Evolutionary conservation across 169 alveolate genomes (phyloP).

Genomic region (Besnoitia besnoiti): DNA sequence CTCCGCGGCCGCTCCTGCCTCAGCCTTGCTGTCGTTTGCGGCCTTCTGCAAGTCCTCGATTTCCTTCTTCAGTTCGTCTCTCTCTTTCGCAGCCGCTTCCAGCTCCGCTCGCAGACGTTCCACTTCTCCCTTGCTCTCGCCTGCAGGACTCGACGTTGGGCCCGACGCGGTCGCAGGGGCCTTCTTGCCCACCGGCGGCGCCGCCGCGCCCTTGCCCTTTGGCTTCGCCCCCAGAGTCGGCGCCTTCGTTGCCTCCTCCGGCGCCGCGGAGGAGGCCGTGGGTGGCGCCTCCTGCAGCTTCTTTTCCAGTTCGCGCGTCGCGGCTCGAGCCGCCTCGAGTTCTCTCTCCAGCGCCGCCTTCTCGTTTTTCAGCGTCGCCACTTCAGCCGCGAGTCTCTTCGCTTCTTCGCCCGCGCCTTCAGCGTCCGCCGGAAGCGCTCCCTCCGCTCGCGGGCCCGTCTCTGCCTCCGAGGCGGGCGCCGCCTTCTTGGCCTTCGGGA

Average conservation of each 20-base stretch:
- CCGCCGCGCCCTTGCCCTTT: background rate
- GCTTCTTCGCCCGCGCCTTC: background rate
- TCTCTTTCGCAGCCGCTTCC: too few relatives aligned
- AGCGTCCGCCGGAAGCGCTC: too few relatives aligned
- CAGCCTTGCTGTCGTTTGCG: too few relatives aligned
- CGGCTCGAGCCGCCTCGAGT: background rate
- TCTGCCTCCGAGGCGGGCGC: background rate
- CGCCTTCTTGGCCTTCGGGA: background rate
- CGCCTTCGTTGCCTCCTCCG: too few relatives aligned
- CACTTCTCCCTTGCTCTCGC: too few relatives aligned
- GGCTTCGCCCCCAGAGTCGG: too few relatives aligned
- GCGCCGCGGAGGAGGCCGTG: background rate
- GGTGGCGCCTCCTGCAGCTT: background rate
- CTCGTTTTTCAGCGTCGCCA: background rate
- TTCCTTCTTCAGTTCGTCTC: background rate
- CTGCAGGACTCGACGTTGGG: too few relatives aligned
- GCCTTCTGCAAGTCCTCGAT: background rate
- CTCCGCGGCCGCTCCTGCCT: too few relatives aligned
- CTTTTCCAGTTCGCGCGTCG: background rate
- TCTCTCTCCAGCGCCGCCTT: background rate
- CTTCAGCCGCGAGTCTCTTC: background rate
- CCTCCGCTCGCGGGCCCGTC: background rate
- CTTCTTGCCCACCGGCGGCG: background rate
- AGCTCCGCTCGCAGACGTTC: too few relatives aligned
- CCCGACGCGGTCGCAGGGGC: too few relatives aligned